phyloP scores from a whole-genome alignment of 2,329 filamentous ascomycete genomes.

The Fusarium foetens region DNA sequence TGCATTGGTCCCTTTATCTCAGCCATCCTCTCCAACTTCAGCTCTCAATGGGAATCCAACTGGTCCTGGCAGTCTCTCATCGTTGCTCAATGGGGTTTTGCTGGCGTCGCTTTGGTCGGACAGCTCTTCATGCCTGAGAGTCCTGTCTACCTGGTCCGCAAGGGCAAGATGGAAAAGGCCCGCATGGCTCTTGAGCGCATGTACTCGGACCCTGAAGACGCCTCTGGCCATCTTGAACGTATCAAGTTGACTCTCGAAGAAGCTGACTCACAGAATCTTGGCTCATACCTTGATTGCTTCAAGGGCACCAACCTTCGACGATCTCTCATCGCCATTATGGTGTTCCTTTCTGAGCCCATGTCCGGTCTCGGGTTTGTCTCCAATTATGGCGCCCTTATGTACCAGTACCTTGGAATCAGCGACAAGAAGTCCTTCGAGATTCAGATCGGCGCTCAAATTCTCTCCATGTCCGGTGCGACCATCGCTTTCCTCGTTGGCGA shows the following conservation, averaged over 20 bases:
- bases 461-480: constrained; percentile 44
- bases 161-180: constrained; percentile 43
- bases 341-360: constrained; percentile 55
- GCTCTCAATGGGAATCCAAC: constrained; percentile 48
- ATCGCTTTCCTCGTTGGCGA: constrained; percentile 44
- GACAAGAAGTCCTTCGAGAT: constrained; percentile 44
- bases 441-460: constrained; percentile 45
- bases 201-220: constrained; percentile 50
- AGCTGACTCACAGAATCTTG: constrained; percentile 45
- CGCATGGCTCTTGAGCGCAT: constrained; percentile 56
- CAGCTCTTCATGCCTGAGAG: constrained; percentile 60
- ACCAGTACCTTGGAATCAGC: constrained; percentile 44
- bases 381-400: constrained; percentile 54
- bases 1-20: constrained; percentile 53
- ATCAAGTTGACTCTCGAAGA: constrained; percentile 61
- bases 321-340: constrained; percentile 55
- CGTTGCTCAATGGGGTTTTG: constrained; percentile 54
- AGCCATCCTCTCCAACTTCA: constrained; percentile 52
- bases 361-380: constrained; percentile 58
- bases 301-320: constrained; percentile 54
- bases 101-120: constrained; percentile 46
- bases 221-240: constrained; percentile 53
- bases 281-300: constrained; percentile 58
- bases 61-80: constrained; percentile 57
- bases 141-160: constrained; percentile 60